Evolutionary conservation across 75 land plant genomes (phyloP).

Genomic region (Cryptomeria japonica): DNA sequence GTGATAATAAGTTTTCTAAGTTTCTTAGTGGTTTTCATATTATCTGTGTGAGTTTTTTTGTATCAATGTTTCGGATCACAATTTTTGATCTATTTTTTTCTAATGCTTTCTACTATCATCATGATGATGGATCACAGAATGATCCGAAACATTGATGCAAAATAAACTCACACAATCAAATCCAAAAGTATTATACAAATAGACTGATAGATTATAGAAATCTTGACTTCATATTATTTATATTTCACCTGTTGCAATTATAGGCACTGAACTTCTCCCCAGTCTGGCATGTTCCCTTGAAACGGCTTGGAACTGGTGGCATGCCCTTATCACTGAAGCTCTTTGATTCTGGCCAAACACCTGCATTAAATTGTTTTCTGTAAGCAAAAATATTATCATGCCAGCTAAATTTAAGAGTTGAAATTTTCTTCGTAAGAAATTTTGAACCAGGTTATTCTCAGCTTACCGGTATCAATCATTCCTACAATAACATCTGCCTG

Average conservation of each 20-base stretch:
- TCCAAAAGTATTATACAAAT: too few relatives aligned
- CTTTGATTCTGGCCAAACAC: constrained; percentile 70
- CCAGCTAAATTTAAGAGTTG: not conserved
- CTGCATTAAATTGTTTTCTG: constrained; percentile 14
- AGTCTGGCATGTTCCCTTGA: constrained; percentile 53
- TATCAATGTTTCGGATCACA: too few relatives aligned
- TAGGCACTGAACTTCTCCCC: constrained; percentile 43
- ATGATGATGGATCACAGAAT: too few relatives aligned
- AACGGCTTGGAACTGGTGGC: constrained; percentile 46
- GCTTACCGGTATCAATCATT: constrained; percentile 31
- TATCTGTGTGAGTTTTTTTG: too few relatives aligned
- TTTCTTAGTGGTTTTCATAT: not conserved
- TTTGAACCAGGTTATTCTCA: not conserved
- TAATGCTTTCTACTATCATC: too few relatives aligned
- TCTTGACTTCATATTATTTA: too few relatives aligned
- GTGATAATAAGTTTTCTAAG: not conserved
- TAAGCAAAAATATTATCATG: not conserved
- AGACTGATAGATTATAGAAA: too few relatives aligned
- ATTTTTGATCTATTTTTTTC: too few relatives aligned
- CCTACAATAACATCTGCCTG: constrained; percentile 51
- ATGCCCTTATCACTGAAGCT: constrained; percentile 58
- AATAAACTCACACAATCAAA: too few relatives aligned
- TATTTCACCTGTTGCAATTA: constrained; percentile 54
- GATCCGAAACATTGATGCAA: too few relatives aligned
- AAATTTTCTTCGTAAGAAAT: too few relatives aligned